Evolutionary conservation across 75 land plant genomes (phyloP), one percentile per base, ranked within the genome.

Genomic region (Sequoia sempervirens): DNA sequence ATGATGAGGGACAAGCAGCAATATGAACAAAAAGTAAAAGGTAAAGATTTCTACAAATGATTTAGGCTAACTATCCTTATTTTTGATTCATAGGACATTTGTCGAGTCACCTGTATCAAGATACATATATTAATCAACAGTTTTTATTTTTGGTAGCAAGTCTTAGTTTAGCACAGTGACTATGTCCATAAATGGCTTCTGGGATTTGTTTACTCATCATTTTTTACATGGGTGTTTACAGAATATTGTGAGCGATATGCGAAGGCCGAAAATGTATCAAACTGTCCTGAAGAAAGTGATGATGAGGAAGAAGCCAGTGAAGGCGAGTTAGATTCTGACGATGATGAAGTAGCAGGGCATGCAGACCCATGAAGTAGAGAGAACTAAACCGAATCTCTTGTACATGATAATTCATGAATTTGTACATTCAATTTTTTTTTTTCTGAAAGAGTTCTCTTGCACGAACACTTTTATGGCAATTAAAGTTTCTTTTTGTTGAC

Each of bases 11-110:
- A 96, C 68, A 83, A 86, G 50, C 83, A 84, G 61, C 84, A 90
- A 66, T 96, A 94, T 88, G 98, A 96, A 41, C 88, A 88, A 85
- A 92, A 89, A 84, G 98, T 96, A 14, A 94, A 91, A 93, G 98
- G 98, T 96, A 84, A 54, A 75, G 28, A 83, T 18, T 23, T 41
- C 28, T 56, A 26, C 30, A 83, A 83, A 68, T 73, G 79, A 10
- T 32, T 61, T 36, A 28, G 26, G 14, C 5, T 28, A 56, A 82
- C 83, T 26, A 30, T 28, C 13, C 32, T 46, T 41, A 20, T 36
- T n/a, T n/a, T 37, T 82, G n/a, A 18, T 82, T 23, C 13, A 64
- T 58, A 52, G 7, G 38, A 56, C 17, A 41, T 37, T 12, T 52
- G 43, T 82, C 30, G 73, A 46, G 11, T 34, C 38, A 82, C 61